Percentiles rank a stretch among this genome's conserved stretches.
Conservation (phyloP, 1,284 basidiomycete species). For the Meripilus lineatus region DNA sequence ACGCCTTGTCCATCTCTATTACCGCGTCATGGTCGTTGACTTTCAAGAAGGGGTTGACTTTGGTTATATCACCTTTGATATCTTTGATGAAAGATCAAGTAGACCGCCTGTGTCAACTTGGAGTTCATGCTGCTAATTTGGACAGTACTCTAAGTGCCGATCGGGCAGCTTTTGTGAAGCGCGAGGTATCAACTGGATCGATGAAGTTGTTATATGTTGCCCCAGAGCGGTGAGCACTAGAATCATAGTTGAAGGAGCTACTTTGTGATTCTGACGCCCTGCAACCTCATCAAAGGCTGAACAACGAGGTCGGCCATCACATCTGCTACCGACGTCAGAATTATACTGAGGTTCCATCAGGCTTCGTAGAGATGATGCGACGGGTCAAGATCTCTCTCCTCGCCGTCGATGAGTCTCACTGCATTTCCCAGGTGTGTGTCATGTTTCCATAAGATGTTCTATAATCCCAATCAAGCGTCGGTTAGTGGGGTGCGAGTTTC, state of each 20-base stretch:
- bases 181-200: slow-evolving; percentile 37
- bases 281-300: slow-evolving; percentile 48
- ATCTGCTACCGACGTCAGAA: slow-evolving; percentile 3
- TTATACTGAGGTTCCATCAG: too few species aligned
- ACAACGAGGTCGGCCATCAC: slow-evolving; percentile 50
- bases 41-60: slow-evolving; percentile 44
- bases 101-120: slow-evolving; percentile 60
- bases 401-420: slow-evolving; percentile 96
- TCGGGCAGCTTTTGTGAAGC: slow-evolving; percentile 48
- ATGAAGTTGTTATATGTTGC: slow-evolving; percentile 84
- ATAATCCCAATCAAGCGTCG: neutral
- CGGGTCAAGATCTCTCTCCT: slow-evolving; percentile 60
- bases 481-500: slow-evolving; percentile 55
- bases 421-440: slow-evolving; percentile 50
- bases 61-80: slow-evolving; percentile 74
- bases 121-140: slow-evolving; percentile 61
- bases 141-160: slow-evolving; percentile 63
- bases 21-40: neutral
- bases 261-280: slow-evolving; percentile 56
- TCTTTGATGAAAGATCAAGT: slow-evolving; percentile 95
- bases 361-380: slow-evolving; percentile 67
- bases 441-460: neutral
- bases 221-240: slow-evolving; percentile 65
- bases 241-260: too few species aligned
- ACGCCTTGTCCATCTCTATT: neutral